Percentiles rank a stretch among this genome's conserved stretches.
Conservation (phyloP, 371 early-diverging fungal genomes). For the Lichtheimia ramosa region DNA sequence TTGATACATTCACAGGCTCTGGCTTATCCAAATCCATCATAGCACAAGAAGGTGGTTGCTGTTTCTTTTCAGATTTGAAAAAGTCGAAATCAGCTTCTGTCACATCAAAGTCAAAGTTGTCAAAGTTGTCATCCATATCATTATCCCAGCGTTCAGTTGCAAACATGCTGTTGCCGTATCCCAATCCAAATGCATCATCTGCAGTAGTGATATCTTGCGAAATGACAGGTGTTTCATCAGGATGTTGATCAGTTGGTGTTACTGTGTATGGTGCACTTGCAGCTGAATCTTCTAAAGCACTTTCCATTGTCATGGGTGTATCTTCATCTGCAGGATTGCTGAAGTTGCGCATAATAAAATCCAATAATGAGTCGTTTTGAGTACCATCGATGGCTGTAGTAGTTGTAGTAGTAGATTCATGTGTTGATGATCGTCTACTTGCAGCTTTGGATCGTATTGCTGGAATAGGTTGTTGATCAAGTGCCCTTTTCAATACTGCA, state of each 20-base stretch:
- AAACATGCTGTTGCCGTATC: not conserved
- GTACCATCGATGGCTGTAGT: too few relatives aligned
- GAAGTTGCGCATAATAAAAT: conserved; percentile 5
- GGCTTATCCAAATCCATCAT: too few relatives aligned
- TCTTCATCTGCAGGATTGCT: not conserved
- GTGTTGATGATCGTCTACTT: too few relatives aligned
- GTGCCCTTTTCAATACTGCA: conserved; percentile 25
- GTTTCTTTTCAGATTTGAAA: conserved; percentile 19
- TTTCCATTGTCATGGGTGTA: not conserved
- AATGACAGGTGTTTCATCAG: too few relatives aligned
- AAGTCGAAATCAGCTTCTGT: conserved; percentile 53
- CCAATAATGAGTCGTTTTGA: not conserved
- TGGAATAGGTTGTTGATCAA: conserved; percentile 13
- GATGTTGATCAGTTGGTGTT: too few relatives aligned
- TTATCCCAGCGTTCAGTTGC: conserved; percentile 21
- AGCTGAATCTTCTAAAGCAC: not conserved
- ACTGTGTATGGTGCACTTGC: too few relatives aligned
- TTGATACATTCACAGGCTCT: too few relatives aligned
- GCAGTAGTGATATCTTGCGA: not conserved
- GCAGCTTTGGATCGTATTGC: not conserved
- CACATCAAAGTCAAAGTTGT: conserved; percentile 43
- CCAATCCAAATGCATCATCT: conserved; percentile 4
- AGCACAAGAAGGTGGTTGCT: too few relatives aligned
- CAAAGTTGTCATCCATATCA: conserved; percentile 33
- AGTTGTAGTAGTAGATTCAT: too few relatives aligned